These are phyloP conservation scores for Theileria equi DNA, from an alignment of 169 alveolate species.

Conservation along the genomic window DNA sequence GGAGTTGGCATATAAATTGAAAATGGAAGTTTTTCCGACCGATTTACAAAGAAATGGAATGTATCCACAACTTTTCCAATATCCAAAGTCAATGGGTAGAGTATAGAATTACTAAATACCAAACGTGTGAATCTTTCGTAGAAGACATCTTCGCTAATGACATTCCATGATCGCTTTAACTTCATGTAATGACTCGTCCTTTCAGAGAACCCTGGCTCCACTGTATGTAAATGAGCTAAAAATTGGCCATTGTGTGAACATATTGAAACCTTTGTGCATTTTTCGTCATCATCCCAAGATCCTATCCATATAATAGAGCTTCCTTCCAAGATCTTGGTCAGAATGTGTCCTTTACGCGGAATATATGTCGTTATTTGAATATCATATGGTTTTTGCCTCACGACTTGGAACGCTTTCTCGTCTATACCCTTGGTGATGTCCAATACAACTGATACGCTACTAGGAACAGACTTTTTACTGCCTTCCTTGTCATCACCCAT, in stretches of 20 bases:
- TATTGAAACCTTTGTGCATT: constrained; percentile 13
- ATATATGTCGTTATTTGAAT: constrained; percentile 15
- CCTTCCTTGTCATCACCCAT: too few species aligned
- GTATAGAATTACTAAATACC: constrained; percentile 8
- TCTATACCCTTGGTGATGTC: constrained; percentile 12
- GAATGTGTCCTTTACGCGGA: neutral
- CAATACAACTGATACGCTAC: constrained; percentile 1
- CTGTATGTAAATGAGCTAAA: neutral
- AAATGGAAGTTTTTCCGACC: neutral
- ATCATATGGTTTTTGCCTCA: constrained; percentile 11
- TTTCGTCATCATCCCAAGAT: neutral
- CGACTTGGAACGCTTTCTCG: constrained; percentile 3
- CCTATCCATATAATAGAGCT: constrained; percentile 1
- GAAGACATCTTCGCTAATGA: neutral
- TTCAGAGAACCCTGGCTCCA: neutral
- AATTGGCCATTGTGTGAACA: neutral
- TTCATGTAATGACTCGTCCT: neutral
- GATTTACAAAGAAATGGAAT: constrained; percentile 5
- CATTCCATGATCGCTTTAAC: neutral
- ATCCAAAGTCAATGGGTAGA: constrained; percentile 4
- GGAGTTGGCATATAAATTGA: constrained; percentile 7
- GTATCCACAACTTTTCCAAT: constrained; percentile 3
- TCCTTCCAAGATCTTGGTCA: neutral
- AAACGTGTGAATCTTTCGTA: neutral
- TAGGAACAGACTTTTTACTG: too few species aligned